Conservation (phyloP, 768 basidiomycete species). For the Suillus variegatus region DNA sequence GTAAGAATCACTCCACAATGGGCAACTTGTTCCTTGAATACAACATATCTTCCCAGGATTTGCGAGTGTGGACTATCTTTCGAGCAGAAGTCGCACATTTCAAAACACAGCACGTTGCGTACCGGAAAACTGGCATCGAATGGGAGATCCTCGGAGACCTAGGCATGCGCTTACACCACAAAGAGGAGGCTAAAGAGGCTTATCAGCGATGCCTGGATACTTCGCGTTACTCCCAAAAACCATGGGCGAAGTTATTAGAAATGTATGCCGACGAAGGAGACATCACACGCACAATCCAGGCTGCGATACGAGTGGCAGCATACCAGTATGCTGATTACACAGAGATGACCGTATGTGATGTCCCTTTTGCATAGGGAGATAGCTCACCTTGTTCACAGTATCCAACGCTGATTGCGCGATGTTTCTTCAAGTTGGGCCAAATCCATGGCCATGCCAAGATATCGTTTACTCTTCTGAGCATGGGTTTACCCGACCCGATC, state of each 20-base stretch:
- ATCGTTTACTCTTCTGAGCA: conserved; percentile 87
- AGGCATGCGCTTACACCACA: conserved; percentile 91
- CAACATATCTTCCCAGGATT: conserved; percentile 55
- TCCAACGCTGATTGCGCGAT: conserved; percentile 86
- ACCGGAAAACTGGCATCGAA: conserved; percentile 94
- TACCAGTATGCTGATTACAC: conserved; percentile 91
- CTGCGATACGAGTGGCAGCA: conserved; percentile 88
- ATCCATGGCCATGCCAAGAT: conserved; percentile 95
- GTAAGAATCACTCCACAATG: conserved; percentile 40
- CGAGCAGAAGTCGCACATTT: conserved; percentile 98
- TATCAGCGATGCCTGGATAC: conserved; percentile 93
- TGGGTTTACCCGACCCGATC: conserved; percentile 89
- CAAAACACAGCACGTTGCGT: conserved; percentile 97
- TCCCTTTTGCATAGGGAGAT: background rate
- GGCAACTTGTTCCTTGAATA: background rate
- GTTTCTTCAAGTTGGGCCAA: conserved; percentile 92
- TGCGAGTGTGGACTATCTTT: conserved; percentile 99
- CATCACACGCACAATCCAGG: conserved; percentile 86
- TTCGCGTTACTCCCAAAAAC: conserved; percentile 84
- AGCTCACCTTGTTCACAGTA: conserved; percentile 49
- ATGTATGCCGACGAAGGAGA: conserved; percentile 98
- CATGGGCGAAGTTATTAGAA: conserved; percentile 92
- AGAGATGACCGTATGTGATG: conserved; percentile 77
- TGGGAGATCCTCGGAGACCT: conserved; percentile 99
- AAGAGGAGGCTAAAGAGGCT: conserved; percentile 98